phyloP scores from a whole-genome alignment of 768 basidiomycete genomes.

The Russula abietina region DNA sequence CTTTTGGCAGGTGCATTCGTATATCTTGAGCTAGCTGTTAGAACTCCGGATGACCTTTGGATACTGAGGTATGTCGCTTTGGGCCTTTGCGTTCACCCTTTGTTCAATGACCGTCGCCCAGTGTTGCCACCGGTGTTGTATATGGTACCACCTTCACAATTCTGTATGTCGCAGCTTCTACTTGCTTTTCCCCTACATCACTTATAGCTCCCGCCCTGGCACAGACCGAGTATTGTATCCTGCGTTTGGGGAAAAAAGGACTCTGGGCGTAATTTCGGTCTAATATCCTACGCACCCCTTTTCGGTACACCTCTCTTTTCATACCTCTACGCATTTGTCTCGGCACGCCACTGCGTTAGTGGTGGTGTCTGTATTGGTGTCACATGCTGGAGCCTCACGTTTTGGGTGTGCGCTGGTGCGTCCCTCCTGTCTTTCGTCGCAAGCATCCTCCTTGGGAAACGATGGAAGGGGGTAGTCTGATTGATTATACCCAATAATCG shows the following conservation, averaged over 20 bases:
- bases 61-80: constrained; percentile 49
- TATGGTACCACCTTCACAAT: constrained; percentile 71
- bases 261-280: constrained; percentile 70
- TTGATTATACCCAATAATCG: not conserved
- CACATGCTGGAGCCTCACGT: constrained; percentile 63
- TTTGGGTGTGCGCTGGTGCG: constrained; percentile 43
- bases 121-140: constrained; percentile 58
- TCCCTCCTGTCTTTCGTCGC: constrained; percentile 38
- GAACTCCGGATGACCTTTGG: constrained; percentile 54
- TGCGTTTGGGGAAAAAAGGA: constrained; percentile 67
- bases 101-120: constrained; percentile 28
- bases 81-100: not conserved
- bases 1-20: constrained; percentile 47
- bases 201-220: constrained; percentile 4
- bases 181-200: not conserved
- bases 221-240: constrained; percentile 63
- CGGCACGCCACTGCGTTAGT: constrained; percentile 43
- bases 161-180: constrained; percentile 42
- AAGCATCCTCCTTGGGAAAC: constrained; percentile 51
- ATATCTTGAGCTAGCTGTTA: constrained; percentile 49
- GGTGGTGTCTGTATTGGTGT: constrained; percentile 49
- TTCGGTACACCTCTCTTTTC: constrained; percentile 71
- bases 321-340: constrained; percentile 67
- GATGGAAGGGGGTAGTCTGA: constrained; percentile 56
- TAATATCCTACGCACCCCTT: constrained; percentile 70